Evolutionary conservation across 2,329 filamentous ascomycete species (phyloP).

Genomic region (Lasiodiplodia sp.): DNA sequence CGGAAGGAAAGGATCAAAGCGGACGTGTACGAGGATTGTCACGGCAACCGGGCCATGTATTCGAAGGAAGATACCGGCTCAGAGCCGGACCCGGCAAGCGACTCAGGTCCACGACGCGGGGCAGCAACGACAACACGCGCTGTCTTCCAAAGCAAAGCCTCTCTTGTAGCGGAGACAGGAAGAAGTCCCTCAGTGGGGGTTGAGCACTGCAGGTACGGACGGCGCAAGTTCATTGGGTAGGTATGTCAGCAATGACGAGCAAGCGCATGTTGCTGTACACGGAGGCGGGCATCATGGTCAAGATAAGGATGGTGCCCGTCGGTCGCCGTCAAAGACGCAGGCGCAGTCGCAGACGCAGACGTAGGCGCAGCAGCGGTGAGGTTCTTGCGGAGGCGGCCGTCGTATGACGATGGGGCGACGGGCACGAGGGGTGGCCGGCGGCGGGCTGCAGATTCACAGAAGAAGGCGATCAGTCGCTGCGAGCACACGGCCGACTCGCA

Average conservation of each 20-base stretch:
- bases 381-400: constrained; percentile 6
- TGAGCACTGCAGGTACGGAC: constrained; percentile 20
- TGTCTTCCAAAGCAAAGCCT: not conserved
- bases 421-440: constrained; percentile 1
- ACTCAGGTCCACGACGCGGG: not conserved
- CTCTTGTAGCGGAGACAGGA: not conserved
- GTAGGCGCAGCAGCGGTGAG: not conserved
- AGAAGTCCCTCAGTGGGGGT: not conserved
- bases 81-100: not conserved
- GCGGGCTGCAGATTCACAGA: constrained; percentile 8
- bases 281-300: not conserved
- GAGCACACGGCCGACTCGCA: constrained; percentile 16
- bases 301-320: constrained; percentile 4
- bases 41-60: constrained; percentile 6
- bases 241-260: constrained; percentile 18
- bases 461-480: constrained; percentile 9
- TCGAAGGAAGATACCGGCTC: not conserved
- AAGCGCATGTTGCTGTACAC: not conserved
- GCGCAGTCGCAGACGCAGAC: not conserved
- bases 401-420: constrained; percentile 23
- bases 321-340: not conserved
- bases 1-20: constrained; percentile 11
- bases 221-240: constrained; percentile 9
- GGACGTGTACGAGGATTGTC: constrained; percentile 14
- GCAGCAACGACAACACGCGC: not conserved